Base-by-base conservation (phyloP, 2,329 filamentous ascomycete species). In the Aspergillus jensenii region DNA sequence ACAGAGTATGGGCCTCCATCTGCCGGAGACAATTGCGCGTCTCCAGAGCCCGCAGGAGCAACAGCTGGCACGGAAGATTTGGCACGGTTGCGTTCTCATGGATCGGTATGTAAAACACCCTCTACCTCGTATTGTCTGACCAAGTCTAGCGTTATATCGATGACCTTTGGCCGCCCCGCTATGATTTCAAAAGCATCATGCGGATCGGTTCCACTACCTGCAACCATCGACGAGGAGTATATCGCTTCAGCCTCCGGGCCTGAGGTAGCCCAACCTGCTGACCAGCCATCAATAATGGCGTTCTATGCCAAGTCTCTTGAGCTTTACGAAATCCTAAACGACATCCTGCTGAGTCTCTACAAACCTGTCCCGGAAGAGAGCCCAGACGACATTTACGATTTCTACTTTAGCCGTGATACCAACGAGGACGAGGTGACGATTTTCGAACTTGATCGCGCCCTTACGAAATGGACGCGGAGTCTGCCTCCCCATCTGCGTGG, bases 1-100 rank as follows among this genome's bases (percentile, higher is more conserved):
- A 0, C 78, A 82, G 50, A 77, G 78, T 0, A 56, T 82, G 3
- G 80, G 79, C 0, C 64, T 82, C 27, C 78, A 82, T 50, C 64
- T 80, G 3, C 70, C 74, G 0, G 74, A 79, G 40, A 78, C 76
- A 1, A 69, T 68, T 53, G 62, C 65, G 19, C 60, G 61, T 15
- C 56, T 71, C 11, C 50, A 54, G 4, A 68, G 59, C 21, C 64
- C 65, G 3, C 65, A 67, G 40, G 68, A 72, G 11, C 65, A 68
- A 33, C 69, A 74, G 49, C 47, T 72, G 25, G 68, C 67, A 1
- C 65, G 69, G 3, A 71, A 71, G 25, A 62, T 74, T 14, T 75
- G 73, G 71, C 70, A 75, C 53, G 72, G 71, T 0, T 75, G 73
- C 58, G 67, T 75, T 9, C 59, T 74, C 3, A 73, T 75, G 69